Evolutionary conservation across 345 rosid genomes (phyloP), one percentile per base, ranked within the genome.

Genomic region (Salix purpurea): DNA sequence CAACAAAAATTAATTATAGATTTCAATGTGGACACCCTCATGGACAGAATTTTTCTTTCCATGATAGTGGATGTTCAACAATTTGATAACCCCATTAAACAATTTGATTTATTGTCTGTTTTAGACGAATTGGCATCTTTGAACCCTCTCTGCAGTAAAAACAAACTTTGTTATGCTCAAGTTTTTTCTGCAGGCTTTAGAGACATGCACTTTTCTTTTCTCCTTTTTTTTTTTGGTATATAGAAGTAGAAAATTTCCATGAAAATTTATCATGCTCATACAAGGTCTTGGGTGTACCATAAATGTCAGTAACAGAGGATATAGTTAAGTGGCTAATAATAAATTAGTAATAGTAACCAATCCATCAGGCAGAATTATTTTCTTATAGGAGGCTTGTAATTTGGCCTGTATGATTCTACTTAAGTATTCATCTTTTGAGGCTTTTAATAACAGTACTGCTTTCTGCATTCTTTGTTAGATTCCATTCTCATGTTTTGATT

Each of bases 401-500:
- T 32, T 74, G 68, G 19, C 24, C 15, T 14, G 19, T 11, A 34
- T 50, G 39, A 68, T 10, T 67, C 15, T 30, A 30, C 77, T 26
- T 58, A 24, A 26, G 32, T 18, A 19, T 77, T 61, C 54, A 56
- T 56, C 10, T 66, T 14, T 19, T 68, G 4, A 11, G 48, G 26
- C 4, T 42, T 4, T 60, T 15, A 50, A 23, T 37, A 28, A 65
- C 14, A 8, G 13, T 44, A 26, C 13, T 65, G 13, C 70, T 70
- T 48, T 58, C 46, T 52, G 10, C 37, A 7, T 39, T 69, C 58
- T 23, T n/a, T 39, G 46, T 62, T 74, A 6, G 39, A 42, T 39
- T 70, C 42, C 48, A 12, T 70, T 46, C 76, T 69, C 67, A 48
- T 34, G 34, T 80, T 65, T 64, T 24, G 44, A 71, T 16, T 74